A percentile compares a stretch with the other conserved stretches of the same genome.
Evolutionary conservation across 148 eudicot species (phyloP).

Genomic region (Selenicereus undatus): DNA sequence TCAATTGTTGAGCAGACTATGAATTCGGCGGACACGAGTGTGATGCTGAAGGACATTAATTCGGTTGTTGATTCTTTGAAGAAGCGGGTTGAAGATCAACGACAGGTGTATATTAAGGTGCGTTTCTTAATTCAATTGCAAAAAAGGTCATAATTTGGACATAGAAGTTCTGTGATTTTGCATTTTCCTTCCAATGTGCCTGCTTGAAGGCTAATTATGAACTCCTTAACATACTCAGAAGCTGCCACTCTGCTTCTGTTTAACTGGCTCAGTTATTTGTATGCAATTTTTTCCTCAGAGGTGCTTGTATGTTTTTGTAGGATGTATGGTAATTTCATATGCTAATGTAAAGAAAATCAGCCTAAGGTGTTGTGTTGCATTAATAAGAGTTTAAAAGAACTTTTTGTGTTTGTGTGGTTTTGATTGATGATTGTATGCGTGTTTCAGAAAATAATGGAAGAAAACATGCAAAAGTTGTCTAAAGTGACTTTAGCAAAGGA

Average conservation of each 20-base stretch:
- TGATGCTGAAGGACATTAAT: conserved; percentile 40
- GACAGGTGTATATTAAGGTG: conserved; percentile 62
- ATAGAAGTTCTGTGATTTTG: background rate
- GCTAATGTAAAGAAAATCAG: background rate
- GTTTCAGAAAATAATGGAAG: conserved; percentile 70
- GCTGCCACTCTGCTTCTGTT: background rate
- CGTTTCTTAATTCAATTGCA: background rate
- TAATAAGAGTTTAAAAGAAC: background rate
- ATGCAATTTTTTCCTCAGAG: too few relatives aligned
- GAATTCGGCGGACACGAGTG: conserved; percentile 23
- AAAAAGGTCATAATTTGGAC: background rate
- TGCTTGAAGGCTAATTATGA: background rate
- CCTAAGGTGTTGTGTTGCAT: background rate
- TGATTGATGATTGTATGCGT: conserved; percentile 15
- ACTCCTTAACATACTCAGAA: background rate
- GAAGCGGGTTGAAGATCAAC: conserved; percentile 60
- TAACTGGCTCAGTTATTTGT: background rate
- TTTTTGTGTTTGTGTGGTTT: background rate
- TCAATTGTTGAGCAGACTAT: conserved; percentile 30
- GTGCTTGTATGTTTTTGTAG: too few relatives aligned
- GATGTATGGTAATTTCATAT: too few relatives aligned
- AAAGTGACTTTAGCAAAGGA: conserved; percentile 55
- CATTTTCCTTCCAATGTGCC: background rate
- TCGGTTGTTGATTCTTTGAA: conserved; percentile 64
- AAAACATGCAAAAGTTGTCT: conserved; percentile 57